Evolutionary conservation across 495 filamentous ascomycete species (phyloP), one percentile per base, ranked within the genome.

Genomic region (Chlorociboria aeruginascens): DNA sequence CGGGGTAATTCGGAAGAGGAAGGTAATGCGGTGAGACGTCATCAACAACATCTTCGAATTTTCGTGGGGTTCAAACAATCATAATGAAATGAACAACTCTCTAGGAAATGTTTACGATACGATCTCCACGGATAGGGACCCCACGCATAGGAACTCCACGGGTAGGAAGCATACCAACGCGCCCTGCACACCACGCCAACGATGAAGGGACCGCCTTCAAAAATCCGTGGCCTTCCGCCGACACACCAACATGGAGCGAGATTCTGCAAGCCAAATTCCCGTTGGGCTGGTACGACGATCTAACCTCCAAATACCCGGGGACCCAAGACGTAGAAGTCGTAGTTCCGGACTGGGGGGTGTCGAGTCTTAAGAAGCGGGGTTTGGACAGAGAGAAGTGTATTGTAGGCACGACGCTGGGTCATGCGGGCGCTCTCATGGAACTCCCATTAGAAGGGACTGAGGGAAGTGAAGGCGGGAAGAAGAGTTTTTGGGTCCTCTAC

Each of bases 211-310:
- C 60, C 0, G 66, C 64, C 36, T 78, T 78, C 52, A 57, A 56
- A 11, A 78, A 77, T 45, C 74, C 74, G 1, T 78, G 74, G 74
- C 69, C 71, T 0, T 75, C 71, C 25, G 71, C 63, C 56, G 49
- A 59, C 29, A 60, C 56, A 17, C 61, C 60, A 0, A 58, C 60
- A 0, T 42, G 39, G 9, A 17, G 58, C 2, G 49, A 63, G 28
- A 25, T 58, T 29, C 68, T 65, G 43, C 17, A 43, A 28, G 44
- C 11, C 32, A 39, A 48, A 11, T 43, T 47, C 20, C 52, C 52
- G 6, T 33, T 55, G 0, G 39, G 43, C 40, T 48, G 47, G 48
- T 55, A 50, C 38, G 33, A 48, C 37, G 33, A 48, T 25, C 33
- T 48, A 2, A 25, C 44, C 13, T 40, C 44, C 11, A 55, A 47